Evolutionary conservation across 306 rosid genomes (phyloP), one percentile per base, ranked within the genome.

Genomic region (Nissolia schottii): DNA sequence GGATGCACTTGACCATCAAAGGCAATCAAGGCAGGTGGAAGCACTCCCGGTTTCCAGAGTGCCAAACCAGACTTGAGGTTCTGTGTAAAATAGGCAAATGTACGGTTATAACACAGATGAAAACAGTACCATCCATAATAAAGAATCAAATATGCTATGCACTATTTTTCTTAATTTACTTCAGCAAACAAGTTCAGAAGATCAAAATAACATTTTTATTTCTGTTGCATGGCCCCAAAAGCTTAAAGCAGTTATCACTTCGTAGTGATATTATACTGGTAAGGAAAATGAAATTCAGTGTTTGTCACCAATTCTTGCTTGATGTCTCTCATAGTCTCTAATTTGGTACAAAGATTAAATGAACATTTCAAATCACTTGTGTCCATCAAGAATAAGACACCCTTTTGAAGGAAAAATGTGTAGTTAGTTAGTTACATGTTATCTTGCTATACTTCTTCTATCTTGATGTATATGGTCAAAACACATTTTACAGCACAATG

Each of bases 21-120:
- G 65, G 97, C 91, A 65, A 89, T 85, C 75, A 87, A 74, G 49
- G 92, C 68, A 0, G 96, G 97, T 40, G 91, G 83, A 61, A 85
- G 80, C 15, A 82, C 87, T 59, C 97, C 97, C 43, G 97, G 97
- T 62, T 60, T 78, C 96, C 92, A 91, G 7, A 89, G 66, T 70
- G 70, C 50, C 77, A 85, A 74, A 50, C 89, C 92, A 58, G 86
- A 77, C 58, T 70, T 46, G 61, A 82, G 84, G 71, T 77, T 88
- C 97, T 91, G 91, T 13, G 59, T 57, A 18, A 71, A 16, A 71
- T 41, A 54, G 13, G 41, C 24, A 29, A 58, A 73, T 12, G 37
- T 20, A 6, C 23, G 50, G 61, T 70, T 54, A 19, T 45, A 53
- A 8, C 8, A 53, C 56, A 62, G 13, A 62, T 51, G 29, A 14